Conservation (phyloP, 345 rosid genomes). For the Hibiscus trionum region DNA sequence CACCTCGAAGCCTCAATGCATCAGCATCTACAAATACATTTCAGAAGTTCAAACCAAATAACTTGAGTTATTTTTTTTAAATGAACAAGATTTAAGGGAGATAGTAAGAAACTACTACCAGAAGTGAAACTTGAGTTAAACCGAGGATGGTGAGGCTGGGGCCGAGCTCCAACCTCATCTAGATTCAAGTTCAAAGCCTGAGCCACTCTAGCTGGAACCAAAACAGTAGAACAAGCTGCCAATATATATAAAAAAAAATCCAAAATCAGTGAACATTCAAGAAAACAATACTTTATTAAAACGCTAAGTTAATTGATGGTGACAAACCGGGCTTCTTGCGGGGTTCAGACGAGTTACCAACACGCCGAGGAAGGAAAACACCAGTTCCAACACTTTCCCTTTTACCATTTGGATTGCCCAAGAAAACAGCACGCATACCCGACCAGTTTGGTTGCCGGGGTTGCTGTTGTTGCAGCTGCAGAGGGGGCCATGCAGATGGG, state of each 20-base stretch:
- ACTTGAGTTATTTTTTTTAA: neutral
- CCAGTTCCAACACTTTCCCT: conserved; percentile 74
- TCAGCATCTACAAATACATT: conserved; percentile 15
- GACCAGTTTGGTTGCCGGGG: conserved; percentile 30
- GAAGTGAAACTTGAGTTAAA: conserved; percentile 14
- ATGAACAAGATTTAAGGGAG: no score
- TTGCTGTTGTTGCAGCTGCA: conserved; percentile 20
- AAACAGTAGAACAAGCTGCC: conserved; percentile 40
- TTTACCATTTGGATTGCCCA: conserved; percentile 37
- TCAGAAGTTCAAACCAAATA: neutral
- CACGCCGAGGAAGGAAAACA: conserved; percentile 73
- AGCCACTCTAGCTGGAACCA: conserved; percentile 69
- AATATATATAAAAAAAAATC: neutral
- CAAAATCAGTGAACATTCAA: neutral
- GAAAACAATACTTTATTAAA: no score
- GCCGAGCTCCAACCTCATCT: conserved; percentile 29
- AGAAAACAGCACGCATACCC: conserved; percentile 53
- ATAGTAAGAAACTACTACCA: conserved; percentile 17
- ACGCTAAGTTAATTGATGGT: neutral
- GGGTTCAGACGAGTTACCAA: conserved; percentile 24
- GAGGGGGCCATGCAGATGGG: conserved; percentile 55
- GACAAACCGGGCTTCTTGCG: conserved; percentile 50
- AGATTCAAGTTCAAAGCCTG: conserved; percentile 61
- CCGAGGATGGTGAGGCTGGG: conserved; percentile 27
- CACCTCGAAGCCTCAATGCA: conserved; percentile 16